Conservation (phyloP, 2,329 filamentous ascomycete species). For the Parascedosporium putredinis region DNA sequence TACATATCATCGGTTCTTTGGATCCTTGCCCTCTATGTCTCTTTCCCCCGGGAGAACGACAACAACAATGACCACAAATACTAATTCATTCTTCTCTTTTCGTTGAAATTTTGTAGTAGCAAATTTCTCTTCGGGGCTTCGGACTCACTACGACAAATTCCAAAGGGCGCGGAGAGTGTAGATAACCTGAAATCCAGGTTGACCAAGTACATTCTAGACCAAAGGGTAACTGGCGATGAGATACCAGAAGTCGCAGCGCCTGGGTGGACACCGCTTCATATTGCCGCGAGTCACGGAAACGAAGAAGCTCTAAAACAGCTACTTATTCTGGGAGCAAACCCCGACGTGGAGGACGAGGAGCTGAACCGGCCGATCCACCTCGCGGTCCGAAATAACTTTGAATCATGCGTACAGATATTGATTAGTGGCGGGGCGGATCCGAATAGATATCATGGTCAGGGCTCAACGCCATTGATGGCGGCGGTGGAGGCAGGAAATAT, state of each 20-base stretch:
- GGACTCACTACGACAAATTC: background rate
- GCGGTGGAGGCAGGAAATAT: slow-evolving; percentile 2
- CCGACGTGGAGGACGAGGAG: slow-evolving; percentile 4
- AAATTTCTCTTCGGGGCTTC: background rate
- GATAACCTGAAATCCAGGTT: background rate
- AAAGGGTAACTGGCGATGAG: background rate
- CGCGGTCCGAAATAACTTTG: background rate
- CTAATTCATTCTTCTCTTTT: too few species aligned
- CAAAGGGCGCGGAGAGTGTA: background rate
- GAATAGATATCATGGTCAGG: background rate
- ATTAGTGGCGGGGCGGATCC: background rate
- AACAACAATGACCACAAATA: too few species aligned
- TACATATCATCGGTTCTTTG: too few species aligned
- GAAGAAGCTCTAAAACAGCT: slow-evolving; percentile 1
- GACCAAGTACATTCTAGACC: slow-evolving; percentile 1
- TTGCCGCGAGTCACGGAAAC: background rate
- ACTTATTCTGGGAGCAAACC: slow-evolving; percentile 1
- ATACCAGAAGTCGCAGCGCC: background rate
- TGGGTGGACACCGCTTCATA: slow-evolving; percentile 3
- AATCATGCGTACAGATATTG: background rate
- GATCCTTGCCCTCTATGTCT: too few species aligned
- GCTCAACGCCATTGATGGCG: slow-evolving; percentile 10
- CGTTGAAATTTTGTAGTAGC: too few species aligned
- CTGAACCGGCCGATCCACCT: slow-evolving; percentile 4
- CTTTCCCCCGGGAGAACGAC: too few species aligned